These are phyloP conservation scores for Alternaria arborescens DNA, from an alignment of 2,329 filamentous ascomycete genomes.

Conservation along the genomic window DNA sequence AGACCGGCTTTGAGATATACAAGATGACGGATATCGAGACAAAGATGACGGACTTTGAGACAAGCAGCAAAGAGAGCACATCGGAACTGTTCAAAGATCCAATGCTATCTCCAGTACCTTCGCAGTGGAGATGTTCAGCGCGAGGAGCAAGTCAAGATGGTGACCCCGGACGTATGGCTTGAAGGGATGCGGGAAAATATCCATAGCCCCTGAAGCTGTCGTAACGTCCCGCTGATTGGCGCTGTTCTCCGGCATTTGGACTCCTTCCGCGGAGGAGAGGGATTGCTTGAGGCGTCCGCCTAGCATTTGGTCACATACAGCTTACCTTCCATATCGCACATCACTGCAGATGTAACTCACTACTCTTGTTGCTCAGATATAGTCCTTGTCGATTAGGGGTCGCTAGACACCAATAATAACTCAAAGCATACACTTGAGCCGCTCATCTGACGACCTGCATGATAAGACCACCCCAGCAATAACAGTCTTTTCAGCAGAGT, in stretches of 20 bases:
- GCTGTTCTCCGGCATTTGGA: neutral
- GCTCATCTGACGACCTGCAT: neutral
- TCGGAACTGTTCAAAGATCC: neutral
- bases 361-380: neutral
- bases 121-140: neutral
- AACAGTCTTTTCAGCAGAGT: neutral
- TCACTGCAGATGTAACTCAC: neutral
- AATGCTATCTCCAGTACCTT: neutral
- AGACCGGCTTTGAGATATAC: conserved; percentile 2
- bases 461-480: neutral
- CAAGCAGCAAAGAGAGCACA: neutral
- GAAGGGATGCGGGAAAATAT: neutral
- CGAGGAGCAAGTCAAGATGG: neutral
- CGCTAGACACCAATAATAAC: neutral
- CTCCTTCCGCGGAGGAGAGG: neutral
- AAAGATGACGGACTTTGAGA: neutral
- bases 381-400: neutral
- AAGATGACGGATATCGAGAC: conserved; percentile 6
- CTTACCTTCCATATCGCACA: neutral
- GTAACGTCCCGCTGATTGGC: neutral
- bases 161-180: neutral
- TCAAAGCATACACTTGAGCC: neutral
- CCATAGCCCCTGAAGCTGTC: neutral
- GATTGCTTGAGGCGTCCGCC: no score
- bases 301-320: neutral